These are phyloP conservation scores for Piedraia hortae DNA, from an alignment of 2,329 filamentous ascomycete species.

Conservation along the genomic window DNA sequence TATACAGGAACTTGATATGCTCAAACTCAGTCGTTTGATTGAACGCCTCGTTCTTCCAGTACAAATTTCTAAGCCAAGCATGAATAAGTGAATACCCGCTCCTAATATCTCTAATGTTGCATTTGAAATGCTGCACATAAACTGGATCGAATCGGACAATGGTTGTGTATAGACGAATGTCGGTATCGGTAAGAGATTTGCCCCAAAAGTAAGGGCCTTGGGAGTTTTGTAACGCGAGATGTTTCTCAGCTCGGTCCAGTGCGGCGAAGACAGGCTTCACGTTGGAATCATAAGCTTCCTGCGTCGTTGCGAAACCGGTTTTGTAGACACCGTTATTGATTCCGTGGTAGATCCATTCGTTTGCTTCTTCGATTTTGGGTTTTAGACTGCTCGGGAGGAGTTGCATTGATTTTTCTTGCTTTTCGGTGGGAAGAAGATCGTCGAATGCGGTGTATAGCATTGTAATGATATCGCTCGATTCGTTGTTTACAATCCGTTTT, in stretches of 20 bases:
- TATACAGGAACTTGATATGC: slow-evolving; percentile 72
- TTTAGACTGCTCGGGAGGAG: slow-evolving; percentile 19
- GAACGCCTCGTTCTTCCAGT: slow-evolving; percentile 63
- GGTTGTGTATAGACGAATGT: slow-evolving; percentile 27
- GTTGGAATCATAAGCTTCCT: slow-evolving; percentile 22
- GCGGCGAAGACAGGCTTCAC: slow-evolving; percentile 21
- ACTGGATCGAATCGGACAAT: slow-evolving; percentile 32
- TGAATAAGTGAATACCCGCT: slow-evolving; percentile 60
- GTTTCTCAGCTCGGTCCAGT: slow-evolving; percentile 20
- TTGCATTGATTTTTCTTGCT: slow-evolving; percentile 18
- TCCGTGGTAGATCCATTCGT: slow-evolving; percentile 25
- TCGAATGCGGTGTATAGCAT: slow-evolving; percentile 75
- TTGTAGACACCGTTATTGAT: slow-evolving; percentile 26
- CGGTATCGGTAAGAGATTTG: slow-evolving; percentile 20
- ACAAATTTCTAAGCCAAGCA: slow-evolving; percentile 54
- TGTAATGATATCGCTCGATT: slow-evolving; percentile 74
- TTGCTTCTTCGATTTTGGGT: slow-evolving; percentile 21
- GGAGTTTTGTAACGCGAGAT: slow-evolving; percentile 17
- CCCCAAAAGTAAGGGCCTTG: slow-evolving; percentile 21
- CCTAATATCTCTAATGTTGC: slow-evolving; percentile 63
- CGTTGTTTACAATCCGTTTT: slow-evolving; percentile 63
- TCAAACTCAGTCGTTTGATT: slow-evolving; percentile 64
- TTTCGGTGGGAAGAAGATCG: slow-evolving; percentile 16
- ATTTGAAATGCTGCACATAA: slow-evolving; percentile 37
- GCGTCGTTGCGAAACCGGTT: slow-evolving; percentile 23